phyloP scores from a whole-genome alignment of 805 yeast species.

The Cyberlindnera japonica region DNA sequence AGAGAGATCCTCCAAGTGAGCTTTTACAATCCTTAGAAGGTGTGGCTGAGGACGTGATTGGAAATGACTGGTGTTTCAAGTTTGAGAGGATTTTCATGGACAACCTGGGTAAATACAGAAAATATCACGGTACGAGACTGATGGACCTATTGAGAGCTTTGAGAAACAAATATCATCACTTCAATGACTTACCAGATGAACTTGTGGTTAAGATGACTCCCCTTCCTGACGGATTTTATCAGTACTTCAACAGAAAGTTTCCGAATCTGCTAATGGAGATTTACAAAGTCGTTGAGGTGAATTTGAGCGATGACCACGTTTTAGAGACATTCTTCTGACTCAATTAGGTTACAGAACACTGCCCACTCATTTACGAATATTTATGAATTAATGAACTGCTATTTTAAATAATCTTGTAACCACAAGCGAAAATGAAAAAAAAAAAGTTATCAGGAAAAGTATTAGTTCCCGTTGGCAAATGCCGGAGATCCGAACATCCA shows the following conservation, averaged over 20 bases:
- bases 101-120: slow-evolving; percentile 86
- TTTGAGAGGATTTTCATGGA: slow-evolving; percentile 74
- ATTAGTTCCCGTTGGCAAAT: too few species aligned
- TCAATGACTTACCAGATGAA: slow-evolving; percentile 75
- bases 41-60: slow-evolving; percentile 46
- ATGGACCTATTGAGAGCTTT: slow-evolving; percentile 87
- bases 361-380: slow-evolving; percentile 8
- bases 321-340: slow-evolving; percentile 41
- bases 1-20: slow-evolving; percentile 72
- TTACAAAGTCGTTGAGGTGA: slow-evolving; percentile 55
- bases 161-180: slow-evolving; percentile 93
- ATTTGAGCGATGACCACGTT: slow-evolving; percentile 61
- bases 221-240: slow-evolving; percentile 79
- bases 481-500: too few species aligned
- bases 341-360: background rate
- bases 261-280: slow-evolving; percentile 77
- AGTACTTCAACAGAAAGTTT: slow-evolving; percentile 68
- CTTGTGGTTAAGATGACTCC: slow-evolving; percentile 68
- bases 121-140: slow-evolving; percentile 71
- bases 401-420: too few species aligned
- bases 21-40: slow-evolving; percentile 54
- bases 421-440: too few species aligned
- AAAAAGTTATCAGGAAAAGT: too few species aligned
- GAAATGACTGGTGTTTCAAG: slow-evolving; percentile 71
- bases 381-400: slow-evolving; percentile 15